These are phyloP conservation scores for Cornus controversa DNA, from an alignment of 148 eudicot genomes.

Conservation along the genomic window DNA sequence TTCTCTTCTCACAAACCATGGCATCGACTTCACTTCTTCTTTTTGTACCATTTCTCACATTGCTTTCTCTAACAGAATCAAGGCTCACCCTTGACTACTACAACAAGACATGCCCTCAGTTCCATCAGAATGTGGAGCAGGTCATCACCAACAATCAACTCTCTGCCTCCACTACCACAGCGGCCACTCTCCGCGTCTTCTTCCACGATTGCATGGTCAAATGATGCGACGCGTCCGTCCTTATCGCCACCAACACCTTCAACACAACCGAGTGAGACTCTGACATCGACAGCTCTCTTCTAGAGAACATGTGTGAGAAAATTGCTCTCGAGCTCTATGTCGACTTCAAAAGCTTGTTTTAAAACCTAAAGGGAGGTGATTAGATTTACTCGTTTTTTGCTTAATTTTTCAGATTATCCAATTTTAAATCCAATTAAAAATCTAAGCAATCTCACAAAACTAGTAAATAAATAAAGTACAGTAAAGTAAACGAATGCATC, in stretches of 20 bases:
- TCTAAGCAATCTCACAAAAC: too few relatives aligned
- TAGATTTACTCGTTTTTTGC: too few relatives aligned
- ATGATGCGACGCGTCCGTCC: conserved; percentile 55
- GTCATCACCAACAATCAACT: conserved; percentile 40
- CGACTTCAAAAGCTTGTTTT: too few relatives aligned
- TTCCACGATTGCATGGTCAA: conserved; percentile 63
- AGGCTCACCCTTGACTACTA: conserved; percentile 35
- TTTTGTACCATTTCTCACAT: conserved; percentile 12
- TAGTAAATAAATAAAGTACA: too few relatives aligned
- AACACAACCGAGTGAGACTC: conserved; percentile 55
- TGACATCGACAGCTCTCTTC: conserved; percentile 53
- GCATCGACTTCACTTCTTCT: conserved; percentile 7
- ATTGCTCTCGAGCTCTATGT: conserved; percentile 57
- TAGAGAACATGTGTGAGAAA: conserved; percentile 71
- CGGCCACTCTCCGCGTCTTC: conserved; percentile 45
- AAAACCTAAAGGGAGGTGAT: too few relatives aligned
- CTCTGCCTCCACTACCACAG: conserved; percentile 47
- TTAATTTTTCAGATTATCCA: too few relatives aligned
- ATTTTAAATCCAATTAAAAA: too few relatives aligned
- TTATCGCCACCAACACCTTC: conserved; percentile 50
- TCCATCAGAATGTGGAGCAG: conserved; percentile 28
- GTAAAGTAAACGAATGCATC: too few relatives aligned
- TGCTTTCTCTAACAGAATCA: conserved; percentile 9
- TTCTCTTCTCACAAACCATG: conserved; percentile 11
- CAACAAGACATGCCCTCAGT: conserved; percentile 47